These are phyloP conservation scores for Colletotrichum tabaci DNA, from an alignment of 2,329 filamentous ascomycete genomes.

Conservation along the genomic window DNA sequence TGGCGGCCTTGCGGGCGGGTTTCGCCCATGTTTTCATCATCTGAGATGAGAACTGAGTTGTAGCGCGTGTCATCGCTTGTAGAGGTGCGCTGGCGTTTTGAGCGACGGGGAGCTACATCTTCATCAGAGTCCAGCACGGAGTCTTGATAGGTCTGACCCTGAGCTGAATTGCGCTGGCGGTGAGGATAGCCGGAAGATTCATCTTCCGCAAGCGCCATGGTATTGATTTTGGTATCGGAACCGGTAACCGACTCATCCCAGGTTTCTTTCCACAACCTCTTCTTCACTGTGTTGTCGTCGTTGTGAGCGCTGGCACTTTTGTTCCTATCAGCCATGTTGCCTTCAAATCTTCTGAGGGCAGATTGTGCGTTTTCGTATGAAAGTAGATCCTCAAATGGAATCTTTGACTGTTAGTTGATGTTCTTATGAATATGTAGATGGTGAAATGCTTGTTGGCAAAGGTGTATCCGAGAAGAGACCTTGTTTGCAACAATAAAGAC, in stretches of 20 bases:
- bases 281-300: background rate
- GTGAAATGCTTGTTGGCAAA: background rate
- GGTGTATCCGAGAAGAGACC: background rate
- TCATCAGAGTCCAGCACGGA: slow-evolving; percentile 24
- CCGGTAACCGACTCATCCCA: slow-evolving; percentile 21
- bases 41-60: background rate
- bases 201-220: slow-evolving; percentile 30
- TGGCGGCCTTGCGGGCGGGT: slow-evolving; percentile 21
- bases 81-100: slow-evolving; percentile 28
- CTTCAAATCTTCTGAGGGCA: slow-evolving; percentile 24
- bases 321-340: slow-evolving; percentile 2
- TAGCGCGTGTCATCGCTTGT: slow-evolving; percentile 19
- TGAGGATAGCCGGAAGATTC: slow-evolving; percentile 11
- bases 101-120: slow-evolving; percentile 16
- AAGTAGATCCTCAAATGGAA: slow-evolving; percentile 30
- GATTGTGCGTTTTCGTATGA: slow-evolving; percentile 24
- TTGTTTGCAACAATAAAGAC: background rate
- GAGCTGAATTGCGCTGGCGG: slow-evolving; percentile 11
- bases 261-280: slow-evolving; percentile 26
- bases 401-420: slow-evolving; percentile 16
- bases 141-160: background rate
- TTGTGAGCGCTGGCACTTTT: background rate
- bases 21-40: slow-evolving; percentile 21
- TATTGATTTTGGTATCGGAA: slow-evolving; percentile 4
- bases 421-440: background rate